Evolutionary conservation across 768 basidiomycete species (phyloP).

Genomic region (Boletus pseudopeckii): DNA sequence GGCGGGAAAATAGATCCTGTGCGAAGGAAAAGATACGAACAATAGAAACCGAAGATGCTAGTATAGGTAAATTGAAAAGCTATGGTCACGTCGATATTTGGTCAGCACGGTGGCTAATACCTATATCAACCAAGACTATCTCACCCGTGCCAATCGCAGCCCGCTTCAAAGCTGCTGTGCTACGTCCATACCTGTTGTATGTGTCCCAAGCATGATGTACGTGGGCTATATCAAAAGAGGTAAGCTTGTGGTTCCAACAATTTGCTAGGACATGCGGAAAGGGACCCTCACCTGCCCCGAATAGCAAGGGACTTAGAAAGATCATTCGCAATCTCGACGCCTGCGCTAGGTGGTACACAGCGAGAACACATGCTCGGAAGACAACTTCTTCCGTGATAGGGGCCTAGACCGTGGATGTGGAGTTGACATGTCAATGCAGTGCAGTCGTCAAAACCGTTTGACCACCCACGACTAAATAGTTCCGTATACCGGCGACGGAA

Average conservation of each 20-base stretch:
- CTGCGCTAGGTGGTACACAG: slow-evolving; percentile 67
- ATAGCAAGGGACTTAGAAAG: slow-evolving; percentile 78
- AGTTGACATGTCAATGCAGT: not conserved
- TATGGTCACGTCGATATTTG: slow-evolving; percentile 29
- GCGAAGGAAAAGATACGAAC: slow-evolving; percentile 80
- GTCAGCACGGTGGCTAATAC: slow-evolving; percentile 12
- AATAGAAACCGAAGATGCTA: slow-evolving; percentile 87
- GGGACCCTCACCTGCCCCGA: slow-evolving; percentile 70
- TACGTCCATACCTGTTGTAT: slow-evolving; percentile 73
- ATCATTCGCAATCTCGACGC: slow-evolving; percentile 58
- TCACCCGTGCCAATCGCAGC: slow-evolving; percentile 57
- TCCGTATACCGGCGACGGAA: slow-evolving; percentile 62
- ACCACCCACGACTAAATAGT: slow-evolving; percentile 52
- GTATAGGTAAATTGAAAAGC: slow-evolving; percentile 91
- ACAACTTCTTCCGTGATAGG: slow-evolving; percentile 92
- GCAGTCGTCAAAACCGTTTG: not conserved
- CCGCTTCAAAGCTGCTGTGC: slow-evolving; percentile 53
- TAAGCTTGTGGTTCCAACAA: slow-evolving; percentile 3
- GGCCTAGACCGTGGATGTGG: slow-evolving; percentile 44
- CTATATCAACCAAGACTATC: slow-evolving; percentile 16
- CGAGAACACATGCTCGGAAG: slow-evolving; percentile 81
- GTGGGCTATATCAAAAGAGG: slow-evolving; percentile 57
- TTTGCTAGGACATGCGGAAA: not conserved
- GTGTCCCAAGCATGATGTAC: slow-evolving; percentile 89
- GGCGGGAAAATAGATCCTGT: slow-evolving; percentile 81